Evolutionary conservation across 2,329 filamentous ascomycete species (phyloP).

Genomic region (Colletotrichum sp.): DNA sequence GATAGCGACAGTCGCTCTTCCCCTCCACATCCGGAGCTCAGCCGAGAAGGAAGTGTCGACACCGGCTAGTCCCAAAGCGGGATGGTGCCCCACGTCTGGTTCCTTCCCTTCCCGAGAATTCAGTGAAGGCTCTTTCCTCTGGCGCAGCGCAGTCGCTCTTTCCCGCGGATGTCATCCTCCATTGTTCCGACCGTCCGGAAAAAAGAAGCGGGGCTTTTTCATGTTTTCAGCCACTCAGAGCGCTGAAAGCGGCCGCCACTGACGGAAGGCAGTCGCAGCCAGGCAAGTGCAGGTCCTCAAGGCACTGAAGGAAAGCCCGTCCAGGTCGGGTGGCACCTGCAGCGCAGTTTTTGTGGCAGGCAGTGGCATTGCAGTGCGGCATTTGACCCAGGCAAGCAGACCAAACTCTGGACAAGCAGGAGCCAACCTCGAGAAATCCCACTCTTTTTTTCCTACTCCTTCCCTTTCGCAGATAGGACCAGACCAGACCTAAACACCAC

Average conservation of each 20-base stretch:
- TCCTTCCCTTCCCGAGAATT: slow-evolving; percentile 19
- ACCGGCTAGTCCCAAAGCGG: not conserved
- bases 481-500: not conserved
- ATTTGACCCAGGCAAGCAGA: not conserved
- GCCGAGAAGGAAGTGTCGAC: not conserved
- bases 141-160: slow-evolving; percentile 5
- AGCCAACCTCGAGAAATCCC: slow-evolving; percentile 3
- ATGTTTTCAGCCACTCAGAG: not conserved
- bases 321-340: not conserved
- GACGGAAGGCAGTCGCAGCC: not conserved
- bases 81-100: not conserved
- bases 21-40: slow-evolving; percentile 8
- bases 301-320: not conserved
- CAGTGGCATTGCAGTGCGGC: slow-evolving; percentile 1
- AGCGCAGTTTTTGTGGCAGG: not conserved
- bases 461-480: not conserved
- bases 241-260: not conserved
- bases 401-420: not conserved
- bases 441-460: slow-evolving; percentile 17
- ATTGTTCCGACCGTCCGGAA: slow-evolving; percentile 11
- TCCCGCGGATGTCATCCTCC: slow-evolving; percentile 12
- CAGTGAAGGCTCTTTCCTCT: not conserved
- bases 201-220: not conserved
- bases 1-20: not conserved
- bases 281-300: not conserved